Evolutionary conservation across 352 stramenopile genomes (phyloP).

Genomic region (Plasmopara halstedii): DNA sequence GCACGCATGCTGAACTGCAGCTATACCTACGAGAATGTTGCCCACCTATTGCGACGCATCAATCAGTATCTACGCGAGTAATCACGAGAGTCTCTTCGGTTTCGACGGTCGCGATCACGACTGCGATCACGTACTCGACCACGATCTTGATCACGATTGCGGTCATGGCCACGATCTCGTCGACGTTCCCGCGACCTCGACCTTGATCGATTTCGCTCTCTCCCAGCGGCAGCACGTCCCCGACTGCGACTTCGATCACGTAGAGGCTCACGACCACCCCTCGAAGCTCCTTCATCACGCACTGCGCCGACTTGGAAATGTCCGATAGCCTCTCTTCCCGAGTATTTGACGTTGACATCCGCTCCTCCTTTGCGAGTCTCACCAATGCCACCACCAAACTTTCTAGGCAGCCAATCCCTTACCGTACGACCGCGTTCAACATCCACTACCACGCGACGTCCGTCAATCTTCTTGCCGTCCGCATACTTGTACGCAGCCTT

Average conservation of each 20-base stretch:
- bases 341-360: constrained; percentile 85
- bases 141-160: constrained; percentile 32
- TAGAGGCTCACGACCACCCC: constrained; percentile 12
- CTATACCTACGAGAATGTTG: constrained; percentile 7
- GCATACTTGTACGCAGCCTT: constrained; percentile 92
- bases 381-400: constrained; percentile 92
- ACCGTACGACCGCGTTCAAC: constrained; percentile 97
- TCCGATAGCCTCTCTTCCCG: constrained; percentile 40
- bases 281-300: constrained; percentile 24
- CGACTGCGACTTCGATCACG: constrained; percentile 36
- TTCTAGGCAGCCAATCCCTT: constrained; percentile 91
- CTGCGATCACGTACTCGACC: constrained; percentile 24
- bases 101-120: constrained; percentile 33
- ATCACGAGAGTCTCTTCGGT: constrained; percentile 45
- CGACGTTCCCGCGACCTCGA: constrained; percentile 32
- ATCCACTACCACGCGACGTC: constrained; percentile 94
- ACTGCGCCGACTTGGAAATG: constrained; percentile 26
- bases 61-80: constrained; percentile 31
- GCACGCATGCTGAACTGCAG: constrained; percentile 4
- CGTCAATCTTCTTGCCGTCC: constrained; percentile 95
- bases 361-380: constrained; percentile 73
- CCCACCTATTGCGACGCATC: constrained; percentile 1
- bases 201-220: constrained; percentile 19
- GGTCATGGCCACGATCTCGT: constrained; percentile 33
- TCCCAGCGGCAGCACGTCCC: constrained; percentile 23